Evolutionary conservation across 2,329 filamentous ascomycete species (phyloP), one percentile per base, ranked within the genome.

Genomic region (Penicillium expansum): DNA sequence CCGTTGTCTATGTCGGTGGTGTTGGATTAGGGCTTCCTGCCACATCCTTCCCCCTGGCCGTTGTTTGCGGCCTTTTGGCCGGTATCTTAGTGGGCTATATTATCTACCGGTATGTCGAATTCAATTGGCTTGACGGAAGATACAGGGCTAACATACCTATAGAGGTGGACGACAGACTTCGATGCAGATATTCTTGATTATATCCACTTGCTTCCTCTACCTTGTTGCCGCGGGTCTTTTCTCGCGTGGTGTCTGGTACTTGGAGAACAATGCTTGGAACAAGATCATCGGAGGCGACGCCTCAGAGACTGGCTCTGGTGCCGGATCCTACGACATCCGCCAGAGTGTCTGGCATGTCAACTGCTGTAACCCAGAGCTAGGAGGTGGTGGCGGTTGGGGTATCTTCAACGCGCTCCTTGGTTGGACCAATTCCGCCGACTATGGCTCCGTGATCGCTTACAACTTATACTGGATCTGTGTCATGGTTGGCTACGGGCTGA

Each of bases 341-440:
- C 79, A 87, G 68, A 90, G 84, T 61, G 88, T 93, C 29, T 93
- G 90, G 90, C 90, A 93, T 68, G 84, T 93, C 57, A 92, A 93
- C 68, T 95, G 89, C 79, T 93, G 90, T 71, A 92, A 84, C 66
- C 88, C 91, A 0, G 77, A 85, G 47, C 72, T 87, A 32, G 86
- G 89, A 60, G 86, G 87, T 39, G 89, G 88, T 59, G 86, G 87
- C 44, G 89, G 88, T 47, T 96, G 91, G 91, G 90, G 90, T 55
- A 86, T 96, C 65, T 90, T 96, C 80, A 93, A 94, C 67, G 86
- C 90, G 56, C 80, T 96, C 52, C 80, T 96, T 11, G 91, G 92
- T 55, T 96, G 91, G 91, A 84, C 86, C 62, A 96, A 96, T 77
- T 91, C 88, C 14, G 92, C 90, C 7, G 95, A 91, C 3, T 92